phyloP scores from a whole-genome alignment of 2,329 filamentous ascomycete genomes.

The Hypoxylon sp. region DNA sequence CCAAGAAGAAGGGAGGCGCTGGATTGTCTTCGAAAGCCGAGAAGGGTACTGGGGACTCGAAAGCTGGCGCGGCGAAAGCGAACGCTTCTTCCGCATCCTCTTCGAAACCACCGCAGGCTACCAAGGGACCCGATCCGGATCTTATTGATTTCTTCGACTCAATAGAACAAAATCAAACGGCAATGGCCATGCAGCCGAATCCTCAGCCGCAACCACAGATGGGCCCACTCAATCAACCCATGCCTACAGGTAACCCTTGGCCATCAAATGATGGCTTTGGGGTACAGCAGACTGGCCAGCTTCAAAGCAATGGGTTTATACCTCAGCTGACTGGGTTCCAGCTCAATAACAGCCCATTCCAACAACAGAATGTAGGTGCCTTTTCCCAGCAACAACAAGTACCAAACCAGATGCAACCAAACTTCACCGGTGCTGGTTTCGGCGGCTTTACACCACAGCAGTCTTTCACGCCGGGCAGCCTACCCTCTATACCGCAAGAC shows the following conservation, averaged over 20 bases:
- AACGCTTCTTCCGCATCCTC: slow-evolving; percentile 55
- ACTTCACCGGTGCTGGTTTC: slow-evolving; percentile 81
- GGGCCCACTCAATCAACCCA: slow-evolving; percentile 50
- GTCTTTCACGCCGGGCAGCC: slow-evolving; percentile 66
- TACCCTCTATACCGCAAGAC: slow-evolving; percentile 72
- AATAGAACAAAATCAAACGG: slow-evolving; percentile 89
- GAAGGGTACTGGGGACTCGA: slow-evolving; percentile 55
- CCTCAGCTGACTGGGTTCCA: slow-evolving; percentile 57
- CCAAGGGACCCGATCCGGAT: slow-evolving; percentile 79
- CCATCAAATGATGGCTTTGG: slow-evolving; percentile 55
- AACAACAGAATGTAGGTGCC: slow-evolving; percentile 56
- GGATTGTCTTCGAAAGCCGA: slow-evolving; percentile 55
- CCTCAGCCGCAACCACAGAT: slow-evolving; percentile 55
- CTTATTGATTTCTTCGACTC: slow-evolving; percentile 96
- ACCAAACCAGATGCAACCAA: slow-evolving; percentile 62
- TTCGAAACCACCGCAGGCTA: slow-evolving; percentile 62
- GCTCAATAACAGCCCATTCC: slow-evolving; percentile 61
- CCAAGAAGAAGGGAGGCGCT: slow-evolving; percentile 67
- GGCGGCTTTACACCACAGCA: slow-evolving; percentile 82
- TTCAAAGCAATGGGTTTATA: slow-evolving; percentile 52
- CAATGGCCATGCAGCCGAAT: slow-evolving; percentile 68
- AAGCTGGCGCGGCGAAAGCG: slow-evolving; percentile 59
- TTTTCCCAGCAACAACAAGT: slow-evolving; percentile 58
- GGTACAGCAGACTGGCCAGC: slow-evolving; percentile 54
- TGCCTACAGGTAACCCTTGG: slow-evolving; percentile 58